A percentile compares a stretch with the other conserved stretches of the same genome.
Conservation (phyloP, 106 monocot species). For the Dendrobium huoshanense region DNA sequence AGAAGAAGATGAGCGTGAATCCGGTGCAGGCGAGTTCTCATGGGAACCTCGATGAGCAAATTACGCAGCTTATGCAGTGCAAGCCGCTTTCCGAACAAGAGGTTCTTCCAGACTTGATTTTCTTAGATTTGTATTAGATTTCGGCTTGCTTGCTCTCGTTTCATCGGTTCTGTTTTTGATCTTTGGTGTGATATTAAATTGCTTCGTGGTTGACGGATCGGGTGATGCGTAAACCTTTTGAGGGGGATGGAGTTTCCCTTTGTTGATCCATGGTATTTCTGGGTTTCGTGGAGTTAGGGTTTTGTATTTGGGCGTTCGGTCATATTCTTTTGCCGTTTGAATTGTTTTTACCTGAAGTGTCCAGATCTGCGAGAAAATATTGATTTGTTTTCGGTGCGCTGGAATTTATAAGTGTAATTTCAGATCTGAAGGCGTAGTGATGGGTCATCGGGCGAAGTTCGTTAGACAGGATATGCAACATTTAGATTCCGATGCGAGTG, state of each 20-base stretch:
- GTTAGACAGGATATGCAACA: not conserved
- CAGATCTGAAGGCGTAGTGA: not conserved
- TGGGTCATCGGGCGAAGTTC: not conserved
- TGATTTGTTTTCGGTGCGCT: not conserved
- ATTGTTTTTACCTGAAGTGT: not conserved
- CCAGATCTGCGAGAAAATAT: not conserved
- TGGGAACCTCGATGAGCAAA: conserved; percentile 78
- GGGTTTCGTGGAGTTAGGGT: not conserved
- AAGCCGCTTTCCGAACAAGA: conserved; percentile 82
- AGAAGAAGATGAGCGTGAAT: conserved; percentile 37
- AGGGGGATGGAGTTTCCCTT: not conserved
- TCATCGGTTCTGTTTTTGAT: not conserved
- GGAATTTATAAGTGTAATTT: not conserved
- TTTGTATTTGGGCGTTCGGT: not conserved
- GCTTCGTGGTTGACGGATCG: not conserved
- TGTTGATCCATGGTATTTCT: not conserved
- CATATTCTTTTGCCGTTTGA: not conserved
- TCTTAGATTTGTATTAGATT: conserved; percentile 1
- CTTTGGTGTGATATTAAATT: not conserved
- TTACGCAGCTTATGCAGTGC: conserved; percentile 93
- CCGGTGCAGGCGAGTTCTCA: conserved; percentile 31
- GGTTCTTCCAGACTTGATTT: conserved; percentile 18
- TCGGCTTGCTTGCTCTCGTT: not conserved
- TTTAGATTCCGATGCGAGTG: not conserved
- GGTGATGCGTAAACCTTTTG: not conserved